These are phyloP conservation scores for Tuber calosporum DNA, from an alignment of 495 filamentous ascomycete genomes.

Conservation along the genomic window DNA sequence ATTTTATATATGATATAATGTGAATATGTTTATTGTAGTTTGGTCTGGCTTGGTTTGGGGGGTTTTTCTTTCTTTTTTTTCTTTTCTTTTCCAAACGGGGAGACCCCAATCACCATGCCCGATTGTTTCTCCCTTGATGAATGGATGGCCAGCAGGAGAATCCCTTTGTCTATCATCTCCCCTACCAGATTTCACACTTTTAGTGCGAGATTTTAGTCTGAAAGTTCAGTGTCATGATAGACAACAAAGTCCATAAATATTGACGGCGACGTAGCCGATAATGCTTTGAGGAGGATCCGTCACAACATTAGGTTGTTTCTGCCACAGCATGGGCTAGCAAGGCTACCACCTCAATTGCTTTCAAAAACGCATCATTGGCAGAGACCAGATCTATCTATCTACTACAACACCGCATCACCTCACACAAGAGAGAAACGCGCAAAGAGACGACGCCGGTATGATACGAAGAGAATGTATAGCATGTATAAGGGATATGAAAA, in stretches of 20 bases:
- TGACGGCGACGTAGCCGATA: neutral
- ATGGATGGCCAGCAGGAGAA: neutral
- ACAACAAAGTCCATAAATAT: neutral
- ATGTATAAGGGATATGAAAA: too few species aligned
- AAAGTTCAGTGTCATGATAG: too few species aligned
- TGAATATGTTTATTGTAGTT: slow-evolving; percentile 22
- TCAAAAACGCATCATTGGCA: too few species aligned
- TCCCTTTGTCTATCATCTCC: neutral
- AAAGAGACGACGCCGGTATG: too few species aligned
- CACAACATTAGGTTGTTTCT: too few species aligned
- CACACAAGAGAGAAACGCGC: too few species aligned
- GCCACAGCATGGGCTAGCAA: too few species aligned
- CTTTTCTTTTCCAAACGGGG: slow-evolving; percentile 10
- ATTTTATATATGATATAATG: slow-evolving; percentile 18
- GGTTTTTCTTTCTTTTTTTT: slow-evolving; percentile 7
- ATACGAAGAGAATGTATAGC: too few species aligned
- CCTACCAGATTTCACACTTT: neutral
- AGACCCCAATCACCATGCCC: neutral
- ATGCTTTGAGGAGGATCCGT: neutral
- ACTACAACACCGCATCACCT: too few species aligned
- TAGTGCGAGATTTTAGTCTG: neutral
- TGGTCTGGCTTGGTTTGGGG: slow-evolving; percentile 6
- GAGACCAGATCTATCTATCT: too few species aligned
- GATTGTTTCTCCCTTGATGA: neutral
- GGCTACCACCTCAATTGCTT: too few species aligned